Conservation (phyloP, 495 filamentous ascomycete species). For the Haplographium delicatum region DNA sequence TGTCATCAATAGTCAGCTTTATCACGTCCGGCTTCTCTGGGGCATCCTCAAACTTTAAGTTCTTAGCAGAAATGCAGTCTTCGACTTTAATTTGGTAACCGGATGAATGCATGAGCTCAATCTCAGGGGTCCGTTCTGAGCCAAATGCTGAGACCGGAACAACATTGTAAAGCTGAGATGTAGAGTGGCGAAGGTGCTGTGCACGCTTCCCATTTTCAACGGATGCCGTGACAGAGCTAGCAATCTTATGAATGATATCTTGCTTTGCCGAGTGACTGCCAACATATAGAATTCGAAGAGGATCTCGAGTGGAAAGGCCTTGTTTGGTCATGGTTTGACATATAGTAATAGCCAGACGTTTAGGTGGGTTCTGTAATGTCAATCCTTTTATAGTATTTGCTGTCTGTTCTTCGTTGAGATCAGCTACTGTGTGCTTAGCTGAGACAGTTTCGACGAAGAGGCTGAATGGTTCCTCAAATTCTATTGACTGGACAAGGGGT, state of each 20-base stretch:
- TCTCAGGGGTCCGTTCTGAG: conserved; percentile 57
- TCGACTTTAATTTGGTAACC: conserved; percentile 68
- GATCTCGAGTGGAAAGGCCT: conserved; percentile 56
- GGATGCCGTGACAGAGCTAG: conserved; percentile 52
- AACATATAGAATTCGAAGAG: conserved; percentile 65
- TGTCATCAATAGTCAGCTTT: conserved; percentile 55
- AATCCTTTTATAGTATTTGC: conserved; percentile 40
- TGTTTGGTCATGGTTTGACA: conserved; percentile 68
- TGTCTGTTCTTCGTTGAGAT: conserved; percentile 49
- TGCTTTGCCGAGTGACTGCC: conserved; percentile 58
- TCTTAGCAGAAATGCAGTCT: conserved; percentile 56
- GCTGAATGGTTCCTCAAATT: conserved; percentile 54
- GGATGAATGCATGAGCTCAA: conserved; percentile 66
- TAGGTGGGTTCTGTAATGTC: conserved; percentile 28
- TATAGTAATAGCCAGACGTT: conserved; percentile 50
- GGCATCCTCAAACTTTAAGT: conserved; percentile 32
- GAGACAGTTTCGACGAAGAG: conserved; percentile 49
- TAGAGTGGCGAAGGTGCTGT: conserved; percentile 22
- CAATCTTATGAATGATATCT: conserved; percentile 71
- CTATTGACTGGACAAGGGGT: conserved; percentile 40
- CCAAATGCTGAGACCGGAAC: conserved; percentile 70
- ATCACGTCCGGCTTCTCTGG: conserved; percentile 31
- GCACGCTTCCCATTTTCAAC: conserved; percentile 24
- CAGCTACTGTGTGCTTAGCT: conserved; percentile 57
- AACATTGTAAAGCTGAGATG: conserved; percentile 61